Evolutionary conservation across 345 rosid species (phyloP).

Genomic region (Ricinus communis): DNA sequence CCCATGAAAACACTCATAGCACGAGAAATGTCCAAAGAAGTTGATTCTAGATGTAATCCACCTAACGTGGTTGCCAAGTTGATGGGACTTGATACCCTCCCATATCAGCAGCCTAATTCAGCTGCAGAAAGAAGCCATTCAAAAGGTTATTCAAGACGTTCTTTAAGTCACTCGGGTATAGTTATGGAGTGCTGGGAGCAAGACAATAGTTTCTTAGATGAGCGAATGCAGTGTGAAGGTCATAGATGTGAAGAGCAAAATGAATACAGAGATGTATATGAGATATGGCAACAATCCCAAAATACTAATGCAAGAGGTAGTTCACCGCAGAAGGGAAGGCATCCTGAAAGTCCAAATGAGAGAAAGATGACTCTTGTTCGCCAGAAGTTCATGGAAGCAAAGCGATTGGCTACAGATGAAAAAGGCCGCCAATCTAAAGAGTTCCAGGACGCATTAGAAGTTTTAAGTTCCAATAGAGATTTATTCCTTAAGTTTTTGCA

Average conservation of each 20-base stretch:
- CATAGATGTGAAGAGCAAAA: constrained; percentile 37
- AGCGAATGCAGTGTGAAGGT: constrained; percentile 39
- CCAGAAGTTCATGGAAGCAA: constrained; percentile 83
- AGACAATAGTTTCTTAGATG: constrained; percentile 44
- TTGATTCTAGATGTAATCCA: constrained; percentile 47
- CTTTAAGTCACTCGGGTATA: constrained; percentile 49
- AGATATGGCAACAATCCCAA: constrained; percentile 59
- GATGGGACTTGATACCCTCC: constrained; percentile 94
- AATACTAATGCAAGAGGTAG: constrained; percentile 43
- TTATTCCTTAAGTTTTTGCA: constrained; percentile 69
- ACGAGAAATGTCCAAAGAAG: constrained; percentile 82
- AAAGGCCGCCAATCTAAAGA: constrained; percentile 74
- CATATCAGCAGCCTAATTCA: constrained; percentile 50
- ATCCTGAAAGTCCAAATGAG: constrained; percentile 34
- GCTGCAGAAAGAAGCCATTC: constrained; percentile 49
- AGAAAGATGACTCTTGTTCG: constrained; percentile 74
- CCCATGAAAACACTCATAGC: constrained; percentile 85
- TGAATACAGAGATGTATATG: constrained; percentile 60
- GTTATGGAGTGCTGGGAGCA: constrained; percentile 48
- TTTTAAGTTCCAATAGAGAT: constrained; percentile 75
- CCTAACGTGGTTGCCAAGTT: constrained; percentile 90
- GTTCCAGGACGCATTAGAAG: constrained; percentile 77
- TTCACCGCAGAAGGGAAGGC: constrained; percentile 48
- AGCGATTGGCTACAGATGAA: constrained; percentile 68
- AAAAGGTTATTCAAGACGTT: constrained; percentile 52